phyloP scores from a whole-genome alignment of 371 early-diverging fungal species.

The Mortierella sp. region DNA sequence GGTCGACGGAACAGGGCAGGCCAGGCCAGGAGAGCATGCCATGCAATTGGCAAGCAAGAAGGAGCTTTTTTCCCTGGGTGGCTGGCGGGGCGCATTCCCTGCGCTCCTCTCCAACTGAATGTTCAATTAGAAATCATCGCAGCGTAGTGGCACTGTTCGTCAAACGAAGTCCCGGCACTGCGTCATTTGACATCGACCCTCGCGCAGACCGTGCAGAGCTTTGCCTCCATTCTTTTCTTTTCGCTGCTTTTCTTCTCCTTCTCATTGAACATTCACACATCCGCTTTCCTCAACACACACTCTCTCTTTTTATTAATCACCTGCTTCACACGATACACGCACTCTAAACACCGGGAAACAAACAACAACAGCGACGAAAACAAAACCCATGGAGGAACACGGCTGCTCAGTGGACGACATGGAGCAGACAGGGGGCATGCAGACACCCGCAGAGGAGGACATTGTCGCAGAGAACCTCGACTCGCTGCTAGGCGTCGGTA shows the following conservation, averaged over 20 bases:
- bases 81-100: neutral
- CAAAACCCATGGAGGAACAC: neutral
- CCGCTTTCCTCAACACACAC: neutral
- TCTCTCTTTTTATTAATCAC: neutral
- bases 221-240: neutral
- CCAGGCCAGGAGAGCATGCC: neutral
- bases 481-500: slow-evolving; percentile 64
- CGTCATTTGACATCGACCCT: slow-evolving; percentile 1
- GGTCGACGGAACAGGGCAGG: neutral
- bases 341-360: neutral
- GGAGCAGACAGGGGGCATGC: slow-evolving; percentile 2
- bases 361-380: neutral
- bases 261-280: neutral
- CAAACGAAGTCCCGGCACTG: neutral
- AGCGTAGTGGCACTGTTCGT: neutral
- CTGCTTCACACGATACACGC: neutral
- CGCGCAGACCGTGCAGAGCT: neutral
- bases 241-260: neutral
- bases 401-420: slow-evolving; percentile 7
- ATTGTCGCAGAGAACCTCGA: slow-evolving; percentile 43
- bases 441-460: slow-evolving; percentile 6
- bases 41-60: too few species aligned
- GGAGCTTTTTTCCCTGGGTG: too few species aligned
- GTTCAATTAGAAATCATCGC: neutral
- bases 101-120: neutral